Evolutionary conservation across 768 basidiomycete species (phyloP), one percentile per base, ranked within the genome.

Genomic region (Nidularia sp.): DNA sequence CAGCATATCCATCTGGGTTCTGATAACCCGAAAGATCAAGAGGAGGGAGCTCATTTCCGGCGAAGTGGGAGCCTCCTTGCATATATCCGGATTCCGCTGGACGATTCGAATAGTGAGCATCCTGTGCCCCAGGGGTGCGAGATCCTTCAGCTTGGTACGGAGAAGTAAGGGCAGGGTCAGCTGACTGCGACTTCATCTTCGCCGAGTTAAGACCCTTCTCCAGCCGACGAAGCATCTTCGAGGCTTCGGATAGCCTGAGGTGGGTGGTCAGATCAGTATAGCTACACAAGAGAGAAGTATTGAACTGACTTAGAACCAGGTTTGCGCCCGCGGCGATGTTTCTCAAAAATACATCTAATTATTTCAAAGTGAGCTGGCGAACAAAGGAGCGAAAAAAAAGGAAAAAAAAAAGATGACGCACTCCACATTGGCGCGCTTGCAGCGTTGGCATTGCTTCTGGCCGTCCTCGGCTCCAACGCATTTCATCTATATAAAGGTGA

Each of bases 391-490:
- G 49, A 43, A 47, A 35, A 46, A 47, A 53, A 47, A 53, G 52
- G 49, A 51, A 53, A 53, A 43, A 45, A 29, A 48, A 42, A 47
- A 54, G 50, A 45, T 39, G 49, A 76, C 83, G 55, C 65, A 87
- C 87, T 89, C 84, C 48, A 84, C 81, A 57, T 85, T 86, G 34
- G 88, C 84, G 53, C 90, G 85, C 63, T 82, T 86, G 71, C 90
- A 93, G 48, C 90, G 85, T 65, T 93, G 89, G 65, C 90, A 93
- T 32, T 80, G 82, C 60, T 83, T 84, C 55, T 82, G 77, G 53
- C 90, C 89, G 61, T 93, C 90, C 65, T 93, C 90, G 47, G 91
- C 87, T 44, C 89, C 90, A 53, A 93, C 90, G 61, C 90, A 93
- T 67, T 92, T 91, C 90, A 93, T 93, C 90, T 93, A 58, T 43